Percentiles rank a stretch among this genome's conserved stretches.
phyloP scores from a whole-genome alignment of 1,284 basidiomycete genomes.

The Pseudozyma sp. region DNA sequence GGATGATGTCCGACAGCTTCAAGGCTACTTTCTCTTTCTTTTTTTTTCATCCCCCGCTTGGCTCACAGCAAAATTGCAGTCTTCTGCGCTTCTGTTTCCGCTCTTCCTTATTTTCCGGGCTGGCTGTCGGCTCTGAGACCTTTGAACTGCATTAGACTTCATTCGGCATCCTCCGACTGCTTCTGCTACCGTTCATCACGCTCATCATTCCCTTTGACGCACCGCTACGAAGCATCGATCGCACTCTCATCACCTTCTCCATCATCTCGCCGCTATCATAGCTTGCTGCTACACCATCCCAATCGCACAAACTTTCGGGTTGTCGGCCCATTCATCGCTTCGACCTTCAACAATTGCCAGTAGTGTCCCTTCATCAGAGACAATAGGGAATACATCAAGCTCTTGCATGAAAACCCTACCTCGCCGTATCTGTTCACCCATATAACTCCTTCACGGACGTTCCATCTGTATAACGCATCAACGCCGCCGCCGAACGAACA shows the following conservation, averaged over 20 bases:
- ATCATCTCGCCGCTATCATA: neutral
- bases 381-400: no score
- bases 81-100: neutral
- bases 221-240: neutral
- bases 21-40: neutral
- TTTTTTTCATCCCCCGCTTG: neutral
- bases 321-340: no score
- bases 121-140: no score
- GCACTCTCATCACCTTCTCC: neutral
- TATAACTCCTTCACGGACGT: no score
- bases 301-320: no score
- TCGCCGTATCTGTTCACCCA: no score
- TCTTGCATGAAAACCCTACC: no score
- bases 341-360: no score
- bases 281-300: no score
- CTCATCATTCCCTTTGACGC: constrained; percentile 7
- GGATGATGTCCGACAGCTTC: neutral
- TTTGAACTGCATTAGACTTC: neutral
- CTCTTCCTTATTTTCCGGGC: neutral
- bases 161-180: constrained; percentile 15
- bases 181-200: constrained; percentile 1
- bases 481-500: neutral
- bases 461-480: neutral
- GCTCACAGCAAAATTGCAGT: neutral
- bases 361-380: no score